phyloP scores from a whole-genome alignment of 106 monocot species.

The Chionographis japonica region DNA sequence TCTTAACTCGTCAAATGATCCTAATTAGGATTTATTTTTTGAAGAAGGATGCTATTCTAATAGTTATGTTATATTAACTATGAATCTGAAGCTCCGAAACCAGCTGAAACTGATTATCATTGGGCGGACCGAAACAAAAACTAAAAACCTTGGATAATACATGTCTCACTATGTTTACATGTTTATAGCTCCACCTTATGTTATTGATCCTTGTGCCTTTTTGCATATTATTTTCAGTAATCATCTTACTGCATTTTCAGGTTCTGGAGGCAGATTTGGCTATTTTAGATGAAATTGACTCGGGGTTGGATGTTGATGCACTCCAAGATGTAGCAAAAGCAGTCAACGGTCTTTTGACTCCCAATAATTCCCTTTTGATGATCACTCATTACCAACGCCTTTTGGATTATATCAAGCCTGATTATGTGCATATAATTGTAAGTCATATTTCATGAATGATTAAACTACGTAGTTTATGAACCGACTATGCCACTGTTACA shows the following conservation, averaged over 20 bases:
- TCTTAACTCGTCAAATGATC: too few species aligned
- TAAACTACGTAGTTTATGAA: background rate
- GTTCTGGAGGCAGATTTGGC: conserved; percentile 89
- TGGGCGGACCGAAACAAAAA: too few species aligned
- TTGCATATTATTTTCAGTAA: background rate
- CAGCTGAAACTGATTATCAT: too few species aligned
- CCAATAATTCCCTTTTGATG: conserved; percentile 75
- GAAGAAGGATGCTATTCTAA: too few species aligned
- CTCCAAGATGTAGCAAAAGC: conserved; percentile 93
- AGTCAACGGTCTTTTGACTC: conserved; percentile 70
- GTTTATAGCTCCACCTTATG: background rate
- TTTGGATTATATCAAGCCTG: conserved; percentile 71
- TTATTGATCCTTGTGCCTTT: background rate
- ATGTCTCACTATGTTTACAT: background rate
- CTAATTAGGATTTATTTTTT: too few species aligned
- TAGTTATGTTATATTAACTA: too few species aligned
- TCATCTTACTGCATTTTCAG: conserved; percentile 23
- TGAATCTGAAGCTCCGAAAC: too few species aligned
- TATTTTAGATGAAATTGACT: conserved; percentile 95
- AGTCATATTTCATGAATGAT: background rate
- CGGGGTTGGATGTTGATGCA: conserved; percentile 96
- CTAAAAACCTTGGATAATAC: too few species aligned
- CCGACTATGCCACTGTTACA: too few species aligned
- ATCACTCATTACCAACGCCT: conserved; percentile 94
- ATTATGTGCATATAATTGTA: conserved; percentile 92